Percentiles rank a stretch among this genome's conserved stretches.
phyloP scores from a whole-genome alignment of 805 yeast genomes.

The Yarrowia deformans region DNA sequence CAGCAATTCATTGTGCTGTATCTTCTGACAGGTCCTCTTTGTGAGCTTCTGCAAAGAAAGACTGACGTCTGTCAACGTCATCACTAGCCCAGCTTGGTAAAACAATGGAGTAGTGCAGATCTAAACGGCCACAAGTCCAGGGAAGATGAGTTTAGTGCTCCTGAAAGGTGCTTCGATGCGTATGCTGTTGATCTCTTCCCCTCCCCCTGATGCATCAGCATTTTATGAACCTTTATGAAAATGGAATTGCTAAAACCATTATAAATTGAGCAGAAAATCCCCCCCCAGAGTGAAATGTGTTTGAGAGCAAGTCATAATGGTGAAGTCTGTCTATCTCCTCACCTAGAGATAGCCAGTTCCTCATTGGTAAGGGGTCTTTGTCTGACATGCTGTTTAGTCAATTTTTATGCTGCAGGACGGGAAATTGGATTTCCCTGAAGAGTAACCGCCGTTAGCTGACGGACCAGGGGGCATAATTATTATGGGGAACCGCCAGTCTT shows the following conservation, averaged over 20 bases:
- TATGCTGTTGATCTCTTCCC: too few relatives aligned
- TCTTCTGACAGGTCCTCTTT: background rate
- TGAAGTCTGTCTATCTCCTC: too few relatives aligned
- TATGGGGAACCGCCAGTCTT: background rate
- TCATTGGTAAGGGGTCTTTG: background rate
- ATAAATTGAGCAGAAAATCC: too few relatives aligned
- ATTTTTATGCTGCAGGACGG: slow-evolving; percentile 3
- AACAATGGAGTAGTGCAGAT: background rate
- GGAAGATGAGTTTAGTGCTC: too few relatives aligned
- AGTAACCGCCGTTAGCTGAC: background rate
- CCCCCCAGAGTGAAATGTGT: too few relatives aligned
- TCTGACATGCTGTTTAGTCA: background rate
- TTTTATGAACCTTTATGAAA: too few relatives aligned
- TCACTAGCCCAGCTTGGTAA: background rate
- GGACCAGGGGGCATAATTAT: background rate
- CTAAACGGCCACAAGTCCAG: too few relatives aligned
- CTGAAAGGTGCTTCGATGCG: too few relatives aligned
- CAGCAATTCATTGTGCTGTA: background rate
- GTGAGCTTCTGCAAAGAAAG: slow-evolving; percentile 3
- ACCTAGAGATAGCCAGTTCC: too few relatives aligned
- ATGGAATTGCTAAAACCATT: too few relatives aligned
- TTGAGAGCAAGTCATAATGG: too few relatives aligned
- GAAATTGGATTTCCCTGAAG: background rate
- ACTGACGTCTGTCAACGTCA: background rate
- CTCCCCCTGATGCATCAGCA: too few relatives aligned